Evolutionary conservation across 257 asterid species (phyloP).

Genomic region (Prunella vulgaris): DNA sequence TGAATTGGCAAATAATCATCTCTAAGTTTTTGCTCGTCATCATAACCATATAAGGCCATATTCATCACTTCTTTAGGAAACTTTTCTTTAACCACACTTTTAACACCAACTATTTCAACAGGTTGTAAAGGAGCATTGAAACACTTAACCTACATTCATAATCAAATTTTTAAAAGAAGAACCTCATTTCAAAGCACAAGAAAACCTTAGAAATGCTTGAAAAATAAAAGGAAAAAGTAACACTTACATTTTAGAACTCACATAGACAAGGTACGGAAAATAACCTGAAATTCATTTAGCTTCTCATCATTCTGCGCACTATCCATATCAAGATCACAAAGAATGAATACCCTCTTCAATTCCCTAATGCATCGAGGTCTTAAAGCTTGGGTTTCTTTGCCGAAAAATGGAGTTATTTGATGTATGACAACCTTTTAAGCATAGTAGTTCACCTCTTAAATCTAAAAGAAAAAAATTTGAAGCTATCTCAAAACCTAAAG

Average conservation of each 20-base stretch:
- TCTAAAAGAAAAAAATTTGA: conserved; percentile 38
- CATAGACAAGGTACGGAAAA: conserved; percentile 9
- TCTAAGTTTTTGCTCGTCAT: conserved; percentile 72
- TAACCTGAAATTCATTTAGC: conserved; percentile 92
- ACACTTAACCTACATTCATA: conserved; percentile 64
- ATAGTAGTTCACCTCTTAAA: conserved; percentile 83
- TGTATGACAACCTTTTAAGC: conserved; percentile 98
- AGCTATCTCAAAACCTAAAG: conserved; percentile 54
- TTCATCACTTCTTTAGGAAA: conserved; percentile 86
- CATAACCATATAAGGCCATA: conserved; percentile 89
- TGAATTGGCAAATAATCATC: conserved; percentile 68
- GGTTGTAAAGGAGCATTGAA: conserved; percentile 90
- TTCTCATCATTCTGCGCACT: conserved; percentile 80
- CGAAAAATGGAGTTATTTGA: conserved; percentile 92
- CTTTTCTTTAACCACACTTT: conserved; percentile 82
- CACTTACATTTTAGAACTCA: neutral
- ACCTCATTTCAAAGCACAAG: neutral
- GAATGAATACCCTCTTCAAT: conserved; percentile 72
- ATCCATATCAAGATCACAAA: conserved; percentile 95
- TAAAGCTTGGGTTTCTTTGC: conserved; percentile 76
- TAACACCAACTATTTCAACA: conserved; percentile 82
- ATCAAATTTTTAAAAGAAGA: conserved; percentile 4
- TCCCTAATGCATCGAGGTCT: conserved; percentile 91
- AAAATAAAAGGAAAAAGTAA: neutral
- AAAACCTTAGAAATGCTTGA: conserved; percentile 10